Evolutionary conservation across 2,329 filamentous ascomycete species (phyloP), one percentile per base, ranked within the genome.

Genomic region (Clathrospora elynae): DNA sequence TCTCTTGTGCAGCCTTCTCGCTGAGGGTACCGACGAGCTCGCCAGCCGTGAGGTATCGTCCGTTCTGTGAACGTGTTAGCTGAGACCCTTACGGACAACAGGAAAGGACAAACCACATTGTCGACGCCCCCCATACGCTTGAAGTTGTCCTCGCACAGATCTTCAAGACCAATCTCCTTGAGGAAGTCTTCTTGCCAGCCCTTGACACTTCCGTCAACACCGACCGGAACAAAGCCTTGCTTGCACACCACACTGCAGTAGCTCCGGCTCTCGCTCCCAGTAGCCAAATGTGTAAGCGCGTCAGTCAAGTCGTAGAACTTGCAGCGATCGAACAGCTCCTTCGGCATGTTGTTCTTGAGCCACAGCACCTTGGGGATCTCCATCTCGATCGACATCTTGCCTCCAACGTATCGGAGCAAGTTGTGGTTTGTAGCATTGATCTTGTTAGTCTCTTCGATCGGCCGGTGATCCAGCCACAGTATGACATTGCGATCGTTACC

Each of bases 371-470:
- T 99, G 53, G 93, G 93, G 42, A 99, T 95, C 71, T 99, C 93
- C 93, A 99, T 99, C 77, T 99, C 93, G 55, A 96, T 92, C 68
- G 90, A 96, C 93, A 99, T 99, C 69, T 87, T 92, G 52, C 93
- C 93, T 58, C 93, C 93, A 12, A 99, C 93, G 67, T 99, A 99
- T 64, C 90, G 87, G 46, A 99, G 82, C 39, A 99, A 78, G 71
- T 95, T 93, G 77, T 99, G 93, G 38, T 85, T 80, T 2, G 93
- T 97, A 40, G 84, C 83, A 71, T 99, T 99, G 75, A 99, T 95
- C 74, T 88, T 87, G 51, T 88, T 85, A 0, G 92, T 95, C 78
- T 99, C 93, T 48, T 88, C 83, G 10, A 93, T 83, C 1, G 93
- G 90, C 25, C 93, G 84, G 72, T 99, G 93, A 71, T 99, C 93